Conservation (phyloP, 148 eudicot species). For the Simmondsia chinensis region DNA sequence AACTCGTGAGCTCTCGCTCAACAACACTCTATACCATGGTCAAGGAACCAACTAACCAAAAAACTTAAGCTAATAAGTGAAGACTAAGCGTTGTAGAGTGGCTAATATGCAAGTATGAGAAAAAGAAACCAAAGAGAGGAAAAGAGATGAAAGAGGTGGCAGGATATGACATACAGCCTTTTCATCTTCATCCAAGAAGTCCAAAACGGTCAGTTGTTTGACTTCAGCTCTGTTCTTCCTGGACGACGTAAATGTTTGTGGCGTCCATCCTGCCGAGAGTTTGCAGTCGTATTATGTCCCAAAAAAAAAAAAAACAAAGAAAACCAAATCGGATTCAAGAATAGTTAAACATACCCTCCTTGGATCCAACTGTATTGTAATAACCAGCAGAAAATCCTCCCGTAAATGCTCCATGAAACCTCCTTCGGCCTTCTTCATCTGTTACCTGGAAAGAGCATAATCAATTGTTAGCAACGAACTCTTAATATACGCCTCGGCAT, state of each 20-base stretch:
- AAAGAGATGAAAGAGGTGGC: too few relatives aligned
- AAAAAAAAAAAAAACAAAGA: neutral
- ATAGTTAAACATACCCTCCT: conserved; percentile 54
- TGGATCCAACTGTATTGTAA: conserved; percentile 90
- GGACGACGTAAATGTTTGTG: conserved; percentile 83
- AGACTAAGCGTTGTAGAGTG: too few relatives aligned
- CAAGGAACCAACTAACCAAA: too few relatives aligned
- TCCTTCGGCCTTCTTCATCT: conserved; percentile 96
- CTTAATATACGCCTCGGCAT: neutral
- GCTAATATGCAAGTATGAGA: too few relatives aligned
- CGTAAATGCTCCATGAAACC: conserved; percentile 95
- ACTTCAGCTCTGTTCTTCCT: conserved; percentile 82
- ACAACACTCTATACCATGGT: too few relatives aligned
- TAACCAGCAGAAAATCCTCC: conserved; percentile 96
- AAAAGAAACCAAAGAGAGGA: too few relatives aligned
- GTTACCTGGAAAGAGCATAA: conserved; percentile 42
- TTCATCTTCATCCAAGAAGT: conserved; percentile 94
- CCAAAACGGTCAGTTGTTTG: conserved; percentile 54
- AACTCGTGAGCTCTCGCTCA: too few relatives aligned
- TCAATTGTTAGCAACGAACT: neutral
- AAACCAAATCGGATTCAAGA: neutral
- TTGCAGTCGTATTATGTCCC: conserved; percentile 2
- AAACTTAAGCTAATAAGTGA: too few relatives aligned
- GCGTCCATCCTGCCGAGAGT: conserved; percentile 68
- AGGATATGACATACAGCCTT: conserved; percentile 49